A percentile compares a stretch with the other conserved stretches of the same genome.
Conservation (phyloP, 2,329 filamentous ascomycete species). For the Fusarium algeriense region DNA sequence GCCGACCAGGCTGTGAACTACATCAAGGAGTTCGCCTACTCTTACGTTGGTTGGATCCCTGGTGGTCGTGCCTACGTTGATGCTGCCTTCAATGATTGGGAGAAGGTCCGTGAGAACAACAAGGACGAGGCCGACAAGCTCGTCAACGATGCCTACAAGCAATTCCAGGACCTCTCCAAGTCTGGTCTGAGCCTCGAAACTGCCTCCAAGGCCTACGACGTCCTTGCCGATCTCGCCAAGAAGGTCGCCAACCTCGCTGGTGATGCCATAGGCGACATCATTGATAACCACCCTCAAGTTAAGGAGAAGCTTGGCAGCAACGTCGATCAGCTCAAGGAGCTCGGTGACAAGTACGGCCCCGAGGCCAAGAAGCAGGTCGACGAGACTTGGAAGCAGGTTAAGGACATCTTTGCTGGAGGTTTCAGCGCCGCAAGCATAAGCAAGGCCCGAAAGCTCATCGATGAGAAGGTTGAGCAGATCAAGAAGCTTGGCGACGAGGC, state of each 20-base stretch:
- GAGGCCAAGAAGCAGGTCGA: slow-evolving; percentile 83
- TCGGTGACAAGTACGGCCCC: slow-evolving; percentile 77
- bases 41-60: slow-evolving; percentile 78
- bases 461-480: slow-evolving; percentile 77
- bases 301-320: slow-evolving; percentile 79
- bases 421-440: slow-evolving; percentile 64
- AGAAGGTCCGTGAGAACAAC: slow-evolving; percentile 75
- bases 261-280: slow-evolving; percentile 72
- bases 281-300: slow-evolving; percentile 79
- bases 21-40: slow-evolving; percentile 74
- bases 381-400: slow-evolving; percentile 75
- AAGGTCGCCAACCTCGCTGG: slow-evolving; percentile 71
- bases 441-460: slow-evolving; percentile 71
- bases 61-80: slow-evolving; percentile 78
- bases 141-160: slow-evolving; percentile 73
- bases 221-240: slow-evolving; percentile 71
- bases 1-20: slow-evolving; percentile 75
- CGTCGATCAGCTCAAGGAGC: slow-evolving; percentile 75
- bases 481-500: slow-evolving; percentile 77
- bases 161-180: slow-evolving; percentile 72
- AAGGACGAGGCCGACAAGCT: slow-evolving; percentile 77
- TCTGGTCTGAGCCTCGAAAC: slow-evolving; percentile 72
- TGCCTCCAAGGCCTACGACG: slow-evolving; percentile 70
- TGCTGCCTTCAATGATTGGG: slow-evolving; percentile 76
- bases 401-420: slow-evolving; percentile 72